Evolutionary conservation across 495 filamentous ascomycete species (phyloP).

Genomic region (Melanomma pulvis-pyrius): DNA sequence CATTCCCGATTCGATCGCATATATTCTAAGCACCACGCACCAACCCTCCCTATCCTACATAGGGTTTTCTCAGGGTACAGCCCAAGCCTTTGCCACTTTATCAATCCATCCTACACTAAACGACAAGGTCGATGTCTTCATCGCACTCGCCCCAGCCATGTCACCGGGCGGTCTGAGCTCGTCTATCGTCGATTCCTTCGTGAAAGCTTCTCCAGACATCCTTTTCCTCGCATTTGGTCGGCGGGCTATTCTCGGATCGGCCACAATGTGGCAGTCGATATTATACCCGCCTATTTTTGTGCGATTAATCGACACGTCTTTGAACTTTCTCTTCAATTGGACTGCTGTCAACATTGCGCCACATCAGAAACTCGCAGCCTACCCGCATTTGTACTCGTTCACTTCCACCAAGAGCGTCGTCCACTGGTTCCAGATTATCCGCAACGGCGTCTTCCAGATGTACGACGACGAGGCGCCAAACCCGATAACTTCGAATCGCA

Average conservation of each 20-base stretch:
- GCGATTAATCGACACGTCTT: constrained; percentile 79
- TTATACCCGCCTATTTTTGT: constrained; percentile 94
- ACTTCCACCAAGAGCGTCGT: constrained; percentile 95
- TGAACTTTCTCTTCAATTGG: constrained; percentile 89
- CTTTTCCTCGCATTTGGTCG: constrained; percentile 95
- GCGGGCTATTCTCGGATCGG: constrained; percentile 85
- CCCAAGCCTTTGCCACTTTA: constrained; percentile 94
- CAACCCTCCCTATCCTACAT: constrained; percentile 91
- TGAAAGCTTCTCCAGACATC: constrained; percentile 91
- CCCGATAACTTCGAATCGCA: constrained; percentile 55
- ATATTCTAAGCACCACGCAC: constrained; percentile 81
- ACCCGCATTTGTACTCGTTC: constrained; percentile 93
- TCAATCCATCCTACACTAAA: constrained; percentile 92
- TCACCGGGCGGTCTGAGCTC: constrained; percentile 88
- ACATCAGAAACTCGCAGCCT: constrained; percentile 93
- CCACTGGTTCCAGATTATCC: constrained; percentile 99
- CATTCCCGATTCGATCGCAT: constrained; percentile 90
- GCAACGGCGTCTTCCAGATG: constrained; percentile 94
- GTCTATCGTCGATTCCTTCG: constrained; percentile 83
- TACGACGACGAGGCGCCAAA: constrained; percentile 90
- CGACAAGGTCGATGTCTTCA: constrained; percentile 91
- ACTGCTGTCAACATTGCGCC: constrained; percentile 78
- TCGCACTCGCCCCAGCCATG: constrained; percentile 97
- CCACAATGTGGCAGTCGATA: constrained; percentile 96
- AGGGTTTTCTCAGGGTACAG: constrained; percentile 95